Evolutionary conservation across 1,284 basidiomycete genomes (phyloP).

Genomic region (Grifola frondosa): DNA sequence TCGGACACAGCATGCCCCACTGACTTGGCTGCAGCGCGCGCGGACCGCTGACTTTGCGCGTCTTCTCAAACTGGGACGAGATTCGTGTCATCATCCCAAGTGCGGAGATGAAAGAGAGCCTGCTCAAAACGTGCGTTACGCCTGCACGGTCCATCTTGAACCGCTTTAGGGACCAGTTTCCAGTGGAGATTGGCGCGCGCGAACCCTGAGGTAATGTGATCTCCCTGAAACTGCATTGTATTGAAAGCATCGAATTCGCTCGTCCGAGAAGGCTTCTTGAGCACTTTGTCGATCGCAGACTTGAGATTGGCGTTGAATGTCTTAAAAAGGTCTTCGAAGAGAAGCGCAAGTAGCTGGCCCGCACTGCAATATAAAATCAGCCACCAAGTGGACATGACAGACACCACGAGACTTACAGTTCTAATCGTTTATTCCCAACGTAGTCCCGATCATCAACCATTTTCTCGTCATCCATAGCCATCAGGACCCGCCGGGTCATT

Average conservation of each 20-base stretch:
- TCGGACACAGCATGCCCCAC: conserved; percentile 99
- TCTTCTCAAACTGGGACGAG: conserved; percentile 99
- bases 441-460: conserved; percentile 99
- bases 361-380: conserved; percentile 54
- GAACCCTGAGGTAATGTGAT: conserved; percentile 95
- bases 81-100: conserved; percentile 99
- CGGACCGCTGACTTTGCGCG: conserved; percentile 97
- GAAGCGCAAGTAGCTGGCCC: conserved; percentile 91
- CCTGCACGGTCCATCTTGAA: conserved; percentile 99
- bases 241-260: conserved; percentile 96
- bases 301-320: conserved; percentile 98
- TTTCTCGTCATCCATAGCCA: conserved; percentile 95
- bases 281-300: conserved; percentile 94
- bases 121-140: conserved; percentile 96
- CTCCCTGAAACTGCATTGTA: conserved; percentile 90
- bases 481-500: conserved; percentile 95
- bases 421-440: conserved; percentile 98
- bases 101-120: conserved; percentile 95
- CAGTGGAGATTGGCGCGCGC: conserved; percentile 98
- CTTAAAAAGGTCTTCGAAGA: conserved; percentile 99
- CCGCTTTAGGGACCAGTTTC: conserved; percentile 98
- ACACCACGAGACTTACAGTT: conserved; percentile 77
- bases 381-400: conserved; percentile 6
- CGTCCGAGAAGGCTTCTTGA: conserved; percentile 96
- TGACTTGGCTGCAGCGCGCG: conserved; percentile 97